Conservation (phyloP, 768 basidiomycete species). For the Galerina sulciceps region DNA sequence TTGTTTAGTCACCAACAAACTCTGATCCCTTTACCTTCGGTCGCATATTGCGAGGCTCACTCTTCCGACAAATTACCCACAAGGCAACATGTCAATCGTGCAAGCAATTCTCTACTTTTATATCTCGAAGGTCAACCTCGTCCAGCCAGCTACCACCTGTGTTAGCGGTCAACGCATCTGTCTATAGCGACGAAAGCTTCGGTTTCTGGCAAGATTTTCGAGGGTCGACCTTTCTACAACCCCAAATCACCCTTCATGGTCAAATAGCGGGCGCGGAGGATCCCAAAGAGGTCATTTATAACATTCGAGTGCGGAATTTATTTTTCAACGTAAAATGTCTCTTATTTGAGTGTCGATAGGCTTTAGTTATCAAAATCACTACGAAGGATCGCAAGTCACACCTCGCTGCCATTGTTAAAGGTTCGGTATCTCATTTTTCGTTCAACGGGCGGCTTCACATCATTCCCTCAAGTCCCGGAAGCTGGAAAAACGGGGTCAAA, state of each 20-base stretch:
- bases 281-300: slow-evolving; percentile 60
- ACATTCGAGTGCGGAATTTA: slow-evolving; percentile 62
- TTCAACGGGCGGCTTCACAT: neutral
- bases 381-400: slow-evolving; percentile 77
- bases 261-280: slow-evolving; percentile 65
- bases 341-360: slow-evolving; percentile 43
- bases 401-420: slow-evolving; percentile 86
- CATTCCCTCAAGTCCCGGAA: slow-evolving; percentile 61
- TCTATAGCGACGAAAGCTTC: slow-evolving; percentile 74
- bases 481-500: slow-evolving; percentile 47
- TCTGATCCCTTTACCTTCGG: slow-evolving; percentile 53
- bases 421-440: slow-evolving; percentile 39
- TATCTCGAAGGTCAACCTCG: slow-evolving; percentile 68
- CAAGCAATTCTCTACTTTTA: slow-evolving; percentile 75
- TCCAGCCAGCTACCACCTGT: slow-evolving; percentile 78
- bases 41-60: slow-evolving; percentile 71
- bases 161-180: slow-evolving; percentile 84
- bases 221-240: slow-evolving; percentile 61
- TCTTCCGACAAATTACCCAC: slow-evolving; percentile 82
- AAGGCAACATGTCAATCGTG: slow-evolving; percentile 88
- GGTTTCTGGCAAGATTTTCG: slow-evolving; percentile 77
- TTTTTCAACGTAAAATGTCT: neutral
- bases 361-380: slow-evolving; percentile 80
- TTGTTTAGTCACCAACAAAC: slow-evolving; percentile 8
- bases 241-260: slow-evolving; percentile 59